Conservation (phyloP, 2,329 filamentous ascomycete species). For the Trichoderma sp. region DNA sequence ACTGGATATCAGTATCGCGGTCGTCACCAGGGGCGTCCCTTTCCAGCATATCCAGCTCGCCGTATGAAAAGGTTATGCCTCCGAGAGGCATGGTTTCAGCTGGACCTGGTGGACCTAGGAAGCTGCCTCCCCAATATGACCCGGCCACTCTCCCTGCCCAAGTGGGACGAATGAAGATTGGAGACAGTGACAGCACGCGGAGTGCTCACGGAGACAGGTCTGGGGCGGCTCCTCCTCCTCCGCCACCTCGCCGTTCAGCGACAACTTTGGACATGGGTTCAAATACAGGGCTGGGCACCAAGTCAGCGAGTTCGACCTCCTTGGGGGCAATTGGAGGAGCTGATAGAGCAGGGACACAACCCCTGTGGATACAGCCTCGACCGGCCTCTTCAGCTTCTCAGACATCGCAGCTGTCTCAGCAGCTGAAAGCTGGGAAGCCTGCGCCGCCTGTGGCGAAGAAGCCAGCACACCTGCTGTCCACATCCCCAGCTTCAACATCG, state of each 20-base stretch:
- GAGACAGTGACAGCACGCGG: constrained; percentile 41
- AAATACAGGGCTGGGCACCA: constrained; percentile 15
- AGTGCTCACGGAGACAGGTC: constrained; percentile 11
- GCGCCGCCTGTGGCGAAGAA: constrained; percentile 65
- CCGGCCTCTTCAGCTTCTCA: constrained; percentile 41
- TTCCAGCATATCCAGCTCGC: constrained; percentile 60
- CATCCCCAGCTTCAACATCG: constrained; percentile 29
- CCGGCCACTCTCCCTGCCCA: constrained; percentile 48
- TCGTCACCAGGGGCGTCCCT: constrained; percentile 55
- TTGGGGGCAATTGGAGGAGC: constrained; percentile 6
- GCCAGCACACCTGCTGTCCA: constrained; percentile 53
- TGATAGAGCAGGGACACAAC: constrained; percentile 31
- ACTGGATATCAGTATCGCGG: constrained; percentile 74
- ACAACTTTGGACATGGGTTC: constrained; percentile 26
- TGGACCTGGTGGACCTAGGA: constrained; percentile 49
- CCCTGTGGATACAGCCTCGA: constrained; percentile 33
- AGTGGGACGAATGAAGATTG: constrained; percentile 45
- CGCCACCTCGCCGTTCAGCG: constrained; percentile 47
- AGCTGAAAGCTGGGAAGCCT: constrained; percentile 39
- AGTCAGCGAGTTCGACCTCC: constrained; percentile 24
- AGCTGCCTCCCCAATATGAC: constrained; percentile 55
- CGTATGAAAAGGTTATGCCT: constrained; percentile 59
- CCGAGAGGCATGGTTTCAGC: constrained; percentile 49
- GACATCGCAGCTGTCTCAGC: constrained; percentile 35
- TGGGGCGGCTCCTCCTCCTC: constrained; percentile 45